A percentile compares a stretch with the other conserved stretches of the same genome.
phyloP scores from a whole-genome alignment of 2,329 filamentous ascomycete genomes.

The Bipolaris zeicola region DNA sequence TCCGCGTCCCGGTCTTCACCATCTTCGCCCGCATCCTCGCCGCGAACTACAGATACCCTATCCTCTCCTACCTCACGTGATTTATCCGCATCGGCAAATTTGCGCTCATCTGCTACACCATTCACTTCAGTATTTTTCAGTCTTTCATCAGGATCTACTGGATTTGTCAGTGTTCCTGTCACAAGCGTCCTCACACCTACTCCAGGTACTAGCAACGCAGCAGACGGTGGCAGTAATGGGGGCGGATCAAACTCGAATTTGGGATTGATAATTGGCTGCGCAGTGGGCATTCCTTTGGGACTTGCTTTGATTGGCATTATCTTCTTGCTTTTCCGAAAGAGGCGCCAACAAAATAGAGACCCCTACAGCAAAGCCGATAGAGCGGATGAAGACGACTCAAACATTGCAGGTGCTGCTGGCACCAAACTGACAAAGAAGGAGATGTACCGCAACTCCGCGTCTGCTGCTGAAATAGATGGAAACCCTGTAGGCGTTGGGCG shows the following conservation, averaged over 20 bases:
- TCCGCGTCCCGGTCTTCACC: constrained; percentile 5
- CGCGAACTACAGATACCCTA: constrained; percentile 11
- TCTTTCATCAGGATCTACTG: constrained; percentile 32
- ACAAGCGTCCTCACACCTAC: constrained; percentile 28
- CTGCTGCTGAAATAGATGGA: constrained; percentile 38
- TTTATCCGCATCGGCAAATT: background rate
- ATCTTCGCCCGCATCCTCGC: background rate
- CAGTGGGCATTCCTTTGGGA: constrained; percentile 45
- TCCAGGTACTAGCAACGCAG: background rate
- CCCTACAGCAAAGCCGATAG: constrained; percentile 26
- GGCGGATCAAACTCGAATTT: constrained; percentile 28
- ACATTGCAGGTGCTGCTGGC: constrained; percentile 31
- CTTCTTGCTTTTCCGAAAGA: constrained; percentile 42
- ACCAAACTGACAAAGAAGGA: constrained; percentile 32
- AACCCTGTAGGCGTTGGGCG: constrained; percentile 37
- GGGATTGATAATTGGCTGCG: constrained; percentile 42
- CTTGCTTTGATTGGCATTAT: constrained; percentile 40
- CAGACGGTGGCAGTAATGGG: constrained; percentile 2
- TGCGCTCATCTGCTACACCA: constrained; percentile 13
- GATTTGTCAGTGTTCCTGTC: constrained; percentile 29
- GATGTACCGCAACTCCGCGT: constrained; percentile 19
- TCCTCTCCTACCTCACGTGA: constrained; percentile 11
- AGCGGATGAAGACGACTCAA: constrained; percentile 21
- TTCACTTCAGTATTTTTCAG: constrained; percentile 33
- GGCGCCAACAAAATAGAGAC: constrained; percentile 26